phyloP scores from a whole-genome alignment of 2,329 filamentous ascomycete species.

The Botrytis byssoidea region DNA sequence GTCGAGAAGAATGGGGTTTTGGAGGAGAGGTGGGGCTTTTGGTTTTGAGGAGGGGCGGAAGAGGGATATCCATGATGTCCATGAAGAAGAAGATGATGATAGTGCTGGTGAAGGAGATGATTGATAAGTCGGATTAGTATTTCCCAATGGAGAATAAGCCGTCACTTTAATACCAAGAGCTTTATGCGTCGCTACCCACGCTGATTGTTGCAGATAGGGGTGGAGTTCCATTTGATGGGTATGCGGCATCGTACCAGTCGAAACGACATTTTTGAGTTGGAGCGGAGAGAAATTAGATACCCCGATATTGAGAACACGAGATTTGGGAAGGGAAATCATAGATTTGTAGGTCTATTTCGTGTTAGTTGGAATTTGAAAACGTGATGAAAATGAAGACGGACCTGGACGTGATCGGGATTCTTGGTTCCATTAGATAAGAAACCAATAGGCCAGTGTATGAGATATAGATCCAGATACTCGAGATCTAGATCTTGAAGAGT shows the following conservation, averaged over 20 bases:
- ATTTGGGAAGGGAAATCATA: conserved; percentile 64
- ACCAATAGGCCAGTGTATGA: conserved; percentile 67
- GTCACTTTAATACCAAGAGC: conserved; percentile 39
- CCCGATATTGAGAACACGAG: conserved; percentile 75
- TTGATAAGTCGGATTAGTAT: conserved; percentile 46
- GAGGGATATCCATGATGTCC: background rate
- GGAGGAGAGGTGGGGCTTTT: background rate
- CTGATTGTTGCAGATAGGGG: conserved; percentile 66
- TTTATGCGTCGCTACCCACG: conserved; percentile 32
- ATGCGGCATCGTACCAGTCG: conserved; percentile 52
- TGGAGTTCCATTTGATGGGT: conserved; percentile 82
- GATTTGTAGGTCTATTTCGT: conserved; percentile 71
- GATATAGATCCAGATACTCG: conserved; percentile 66
- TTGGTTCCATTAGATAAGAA: conserved; percentile 41
- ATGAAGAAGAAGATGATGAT: background rate
- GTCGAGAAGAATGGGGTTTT: background rate
- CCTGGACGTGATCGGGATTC: background rate
- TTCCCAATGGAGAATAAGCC: conserved; percentile 42
- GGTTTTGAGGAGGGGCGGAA: background rate
- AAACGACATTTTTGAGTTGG: conserved; percentile 22
- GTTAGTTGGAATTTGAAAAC: conserved; percentile 44
- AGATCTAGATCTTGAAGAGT: conserved; percentile 59
- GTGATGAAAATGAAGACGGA: background rate
- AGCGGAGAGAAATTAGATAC: conserved; percentile 77
- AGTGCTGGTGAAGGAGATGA: background rate